phyloP scores from a whole-genome alignment of 805 yeast species.

The Candida broadrunensis region DNA sequence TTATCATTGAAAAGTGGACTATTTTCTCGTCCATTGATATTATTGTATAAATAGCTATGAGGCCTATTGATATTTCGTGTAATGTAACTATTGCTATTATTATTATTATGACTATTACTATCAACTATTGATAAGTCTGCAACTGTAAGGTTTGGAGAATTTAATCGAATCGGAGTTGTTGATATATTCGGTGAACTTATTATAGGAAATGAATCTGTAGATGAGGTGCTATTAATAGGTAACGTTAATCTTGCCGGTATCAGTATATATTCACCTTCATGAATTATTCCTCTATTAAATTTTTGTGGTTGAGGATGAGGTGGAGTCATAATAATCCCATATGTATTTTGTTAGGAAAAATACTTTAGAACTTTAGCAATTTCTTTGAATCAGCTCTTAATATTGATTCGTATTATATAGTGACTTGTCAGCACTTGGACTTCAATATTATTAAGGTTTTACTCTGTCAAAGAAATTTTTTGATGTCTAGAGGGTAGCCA shows the following conservation, averaged over 20 bases:
- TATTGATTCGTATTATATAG: too few relatives aligned
- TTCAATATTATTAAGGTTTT: too few relatives aligned
- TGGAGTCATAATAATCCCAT: too few relatives aligned
- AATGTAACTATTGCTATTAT: neutral
- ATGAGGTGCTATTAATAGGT: slow-evolving; percentile 23
- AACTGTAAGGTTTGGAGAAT: slow-evolving; percentile 17
- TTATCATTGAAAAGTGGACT: slow-evolving; percentile 1
- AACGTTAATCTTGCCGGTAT: slow-evolving; percentile 21
- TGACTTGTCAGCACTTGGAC: too few relatives aligned
- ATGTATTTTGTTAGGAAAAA: too few relatives aligned
- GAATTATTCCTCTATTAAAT: slow-evolving; percentile 18
- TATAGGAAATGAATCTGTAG: slow-evolving; percentile 14
- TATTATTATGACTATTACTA: neutral
- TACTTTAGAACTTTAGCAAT: too few relatives aligned
- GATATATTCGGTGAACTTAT: slow-evolving; percentile 9
- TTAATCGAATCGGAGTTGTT: slow-evolving; percentile 17
- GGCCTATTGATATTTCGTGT: neutral
- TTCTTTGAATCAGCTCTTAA: too few relatives aligned
- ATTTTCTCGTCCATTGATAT: neutral
- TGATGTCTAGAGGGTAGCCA: too few relatives aligned
- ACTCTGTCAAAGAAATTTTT: too few relatives aligned
- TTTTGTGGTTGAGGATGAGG: neutral
- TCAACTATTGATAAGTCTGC: slow-evolving; percentile 6
- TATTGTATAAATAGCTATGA: neutral
- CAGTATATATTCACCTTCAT: slow-evolving; percentile 32